These are phyloP conservation scores for Boletellus sp. DNA, from an alignment of 768 basidiomycete species.

Conservation along the genomic window DNA sequence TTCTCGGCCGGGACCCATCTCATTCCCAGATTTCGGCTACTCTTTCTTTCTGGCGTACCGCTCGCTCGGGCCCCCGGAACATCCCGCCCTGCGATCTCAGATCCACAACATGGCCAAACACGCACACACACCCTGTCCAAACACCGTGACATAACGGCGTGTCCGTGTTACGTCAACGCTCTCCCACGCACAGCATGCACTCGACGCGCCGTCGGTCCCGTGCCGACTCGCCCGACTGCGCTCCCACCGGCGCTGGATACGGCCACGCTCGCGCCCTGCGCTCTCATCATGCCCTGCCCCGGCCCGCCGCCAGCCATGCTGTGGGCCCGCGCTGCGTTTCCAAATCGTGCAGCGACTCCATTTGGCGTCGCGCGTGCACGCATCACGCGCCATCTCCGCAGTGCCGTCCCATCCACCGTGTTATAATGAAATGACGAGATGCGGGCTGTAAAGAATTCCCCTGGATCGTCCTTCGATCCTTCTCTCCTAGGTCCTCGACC, in stretches of 20 bases:
- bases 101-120: slow-evolving; percentile 17
- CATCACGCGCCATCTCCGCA: slow-evolving; percentile 29
- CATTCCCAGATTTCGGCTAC: slow-evolving; percentile 38
- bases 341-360: too few species aligned
- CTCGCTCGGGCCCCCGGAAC: slow-evolving; percentile 31
- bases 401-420: slow-evolving; percentile 12
- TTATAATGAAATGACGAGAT: slow-evolving; percentile 30
- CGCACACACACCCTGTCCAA: slow-evolving; percentile 10
- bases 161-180: slow-evolving; percentile 32
- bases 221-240: slow-evolving; percentile 15
- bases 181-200: slow-evolving; percentile 33
- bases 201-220: not conserved
- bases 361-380: too few species aligned
- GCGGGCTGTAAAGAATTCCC: slow-evolving; percentile 9
- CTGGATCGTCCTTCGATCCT: slow-evolving; percentile 22
- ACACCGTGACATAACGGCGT: slow-evolving; percentile 29
- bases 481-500: slow-evolving; percentile 22
- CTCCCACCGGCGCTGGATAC: not conserved
- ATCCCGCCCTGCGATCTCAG: slow-evolving; percentile 33
- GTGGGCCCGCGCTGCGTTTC: too few species aligned
- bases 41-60: slow-evolving; percentile 35
- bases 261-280: not conserved
- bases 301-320: too few species aligned
- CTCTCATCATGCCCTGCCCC: not conserved
- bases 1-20: slow-evolving; percentile 22